phyloP scores from a whole-genome alignment of 2,329 filamentous ascomycete species.

The Hypoxylon sp. region DNA sequence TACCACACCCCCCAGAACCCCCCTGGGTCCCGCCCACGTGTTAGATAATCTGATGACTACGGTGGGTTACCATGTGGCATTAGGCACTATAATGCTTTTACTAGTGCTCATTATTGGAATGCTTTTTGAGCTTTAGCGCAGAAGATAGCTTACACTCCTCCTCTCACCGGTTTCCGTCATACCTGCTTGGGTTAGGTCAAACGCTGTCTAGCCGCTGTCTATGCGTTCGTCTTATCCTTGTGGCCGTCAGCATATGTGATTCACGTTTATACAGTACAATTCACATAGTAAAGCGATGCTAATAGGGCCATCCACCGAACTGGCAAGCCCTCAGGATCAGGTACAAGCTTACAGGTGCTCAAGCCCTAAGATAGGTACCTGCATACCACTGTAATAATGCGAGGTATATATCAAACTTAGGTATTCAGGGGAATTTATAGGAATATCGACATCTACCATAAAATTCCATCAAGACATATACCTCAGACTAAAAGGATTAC shows the following conservation, averaged over 20 bases:
- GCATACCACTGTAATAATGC: not conserved
- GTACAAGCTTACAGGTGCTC: too few relatives aligned
- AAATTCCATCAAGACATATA: not conserved
- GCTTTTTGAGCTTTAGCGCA: not conserved
- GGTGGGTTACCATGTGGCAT: constrained; percentile 2
- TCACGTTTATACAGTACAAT: not conserved
- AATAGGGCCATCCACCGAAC: not conserved
- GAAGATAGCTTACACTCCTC: not conserved
- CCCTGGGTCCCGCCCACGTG: not conserved
- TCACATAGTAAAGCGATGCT: not conserved
- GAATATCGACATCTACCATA: not conserved
- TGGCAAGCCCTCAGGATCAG: not conserved
- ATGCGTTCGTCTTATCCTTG: not conserved
- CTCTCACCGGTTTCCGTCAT: not conserved
- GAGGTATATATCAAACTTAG: not conserved
- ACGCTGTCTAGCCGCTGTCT: not conserved
- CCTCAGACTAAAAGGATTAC: not conserved
- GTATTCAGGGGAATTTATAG: not conserved
- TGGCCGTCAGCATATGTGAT: not conserved
- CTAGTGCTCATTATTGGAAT: not conserved
- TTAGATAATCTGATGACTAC: not conserved
- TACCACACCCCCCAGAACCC: constrained; percentile 36
- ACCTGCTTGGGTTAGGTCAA: not conserved
- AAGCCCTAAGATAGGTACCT: too few relatives aligned
- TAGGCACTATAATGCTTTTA: not conserved